Conservation (phyloP, 768 basidiomycete species). For the Postia placenta region DNA sequence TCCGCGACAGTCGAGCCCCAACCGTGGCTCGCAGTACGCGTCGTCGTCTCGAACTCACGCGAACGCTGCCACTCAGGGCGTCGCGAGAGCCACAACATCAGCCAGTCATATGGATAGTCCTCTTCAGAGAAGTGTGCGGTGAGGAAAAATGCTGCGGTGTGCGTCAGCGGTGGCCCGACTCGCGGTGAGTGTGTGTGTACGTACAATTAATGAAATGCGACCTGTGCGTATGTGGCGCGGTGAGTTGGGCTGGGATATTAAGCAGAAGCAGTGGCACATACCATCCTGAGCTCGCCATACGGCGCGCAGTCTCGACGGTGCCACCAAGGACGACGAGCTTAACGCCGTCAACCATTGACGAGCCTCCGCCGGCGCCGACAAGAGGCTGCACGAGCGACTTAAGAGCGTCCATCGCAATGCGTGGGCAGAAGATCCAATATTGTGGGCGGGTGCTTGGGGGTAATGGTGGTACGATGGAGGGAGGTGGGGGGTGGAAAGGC, state of each 20-base stretch:
- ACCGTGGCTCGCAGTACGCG: slow-evolving; percentile 60
- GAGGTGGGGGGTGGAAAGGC: slow-evolving; percentile 16
- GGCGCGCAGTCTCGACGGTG: slow-evolving; percentile 79
- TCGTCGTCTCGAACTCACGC: slow-evolving; percentile 85
- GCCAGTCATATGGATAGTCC: slow-evolving; percentile 87
- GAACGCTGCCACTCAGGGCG: slow-evolving; percentile 87
- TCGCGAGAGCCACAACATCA: slow-evolving; percentile 86
- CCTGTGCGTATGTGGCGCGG: slow-evolving; percentile 31
- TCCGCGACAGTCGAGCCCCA: slow-evolving; percentile 42
- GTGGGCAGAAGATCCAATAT: slow-evolving; percentile 32
- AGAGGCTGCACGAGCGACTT: slow-evolving; percentile 79
- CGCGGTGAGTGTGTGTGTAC: slow-evolving; percentile 22
- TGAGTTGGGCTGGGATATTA: slow-evolving; percentile 7
- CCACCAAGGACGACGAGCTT: slow-evolving; percentile 87
- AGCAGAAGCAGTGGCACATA: slow-evolving; percentile 27
- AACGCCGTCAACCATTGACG: slow-evolving; percentile 81
- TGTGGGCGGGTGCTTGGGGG: slow-evolving; percentile 21
- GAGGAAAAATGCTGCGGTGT: slow-evolving; percentile 47
- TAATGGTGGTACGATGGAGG: slow-evolving; percentile 19
- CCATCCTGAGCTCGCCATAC: slow-evolving; percentile 82
- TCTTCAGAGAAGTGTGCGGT: slow-evolving; percentile 89
- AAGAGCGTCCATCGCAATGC: slow-evolving; percentile 64
- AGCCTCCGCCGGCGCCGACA: slow-evolving; percentile 66
- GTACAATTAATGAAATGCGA: slow-evolving; percentile 84
- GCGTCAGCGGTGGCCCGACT: slow-evolving; percentile 1